Evolutionary conservation across 257 asterid species (phyloP), one percentile per base, ranked within the genome.

Genomic region (Nicotiana paniculata): DNA sequence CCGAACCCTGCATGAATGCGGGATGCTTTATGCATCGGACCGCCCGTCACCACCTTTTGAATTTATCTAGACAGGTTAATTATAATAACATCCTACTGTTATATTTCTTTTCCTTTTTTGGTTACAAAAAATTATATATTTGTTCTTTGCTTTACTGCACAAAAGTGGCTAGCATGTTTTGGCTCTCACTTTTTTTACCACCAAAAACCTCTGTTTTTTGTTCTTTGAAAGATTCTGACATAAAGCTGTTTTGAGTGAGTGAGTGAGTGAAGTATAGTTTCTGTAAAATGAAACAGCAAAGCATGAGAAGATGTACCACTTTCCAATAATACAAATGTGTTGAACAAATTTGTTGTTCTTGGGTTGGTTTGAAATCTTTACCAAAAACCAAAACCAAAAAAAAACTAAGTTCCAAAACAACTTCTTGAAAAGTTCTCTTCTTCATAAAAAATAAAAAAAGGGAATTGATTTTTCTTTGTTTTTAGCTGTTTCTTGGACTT

Each of bases 111-210:
- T 17, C 2, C 24, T 21, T 15, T 54, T 54, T 55, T 53, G 3
- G 43, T 32, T 32, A 30, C 5, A 28, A 28, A 30, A 28, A 28
- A 0, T n/a, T 43, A 72, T 70, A 43, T 72, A 46, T 72, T 92
- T 90, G 87, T 93, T 82, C 91, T 86, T 87, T 82, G 83, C 94
- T 90, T 92, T 90, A 87, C 65, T 81, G 81, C 85, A 12, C 3
- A 21, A 91, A 92, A 91, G 91, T 92, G 91, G 96, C 70, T 70
- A 86, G 86, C 96, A 90, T 84, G 92, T 79, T 61, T 79, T 26
- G 81, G 88, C 58, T 82, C 85, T 76, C 86, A 84, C 91, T 88
- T 89, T 88, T 32, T 66, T 70, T 85, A 70, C 83, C 84, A 84
- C 87, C 90, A 85, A 84, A 90, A 90, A 32, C 86, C 70, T 78